These are phyloP conservation scores for Saksenaea vasiformis DNA, from an alignment of 371 early-diverging fungal species.

Conservation along the genomic window DNA sequence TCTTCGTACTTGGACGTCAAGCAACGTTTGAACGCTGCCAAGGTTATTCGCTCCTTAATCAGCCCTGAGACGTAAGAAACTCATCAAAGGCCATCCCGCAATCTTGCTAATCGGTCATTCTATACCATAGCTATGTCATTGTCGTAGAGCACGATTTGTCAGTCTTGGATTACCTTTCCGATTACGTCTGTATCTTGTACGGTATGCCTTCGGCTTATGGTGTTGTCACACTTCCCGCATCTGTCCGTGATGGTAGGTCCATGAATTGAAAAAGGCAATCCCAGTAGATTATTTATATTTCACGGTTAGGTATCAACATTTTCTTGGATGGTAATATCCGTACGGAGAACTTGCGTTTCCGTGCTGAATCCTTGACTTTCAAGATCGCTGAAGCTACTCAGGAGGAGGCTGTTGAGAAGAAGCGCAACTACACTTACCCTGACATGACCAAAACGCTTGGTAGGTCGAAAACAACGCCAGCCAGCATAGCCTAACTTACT, in stretches of 20 bases:
- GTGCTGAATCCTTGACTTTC: conserved; percentile 97
- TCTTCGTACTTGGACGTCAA: conserved; percentile 99
- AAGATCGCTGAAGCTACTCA: conserved; percentile 83
- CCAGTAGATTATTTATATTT: neutral
- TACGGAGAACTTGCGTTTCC: conserved; percentile 99
- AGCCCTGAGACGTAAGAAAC: conserved; percentile 51
- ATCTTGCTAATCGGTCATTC: neutral
- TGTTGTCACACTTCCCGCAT: conserved; percentile 98
- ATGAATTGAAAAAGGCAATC: neutral
- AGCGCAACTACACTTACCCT: conserved; percentile 85
- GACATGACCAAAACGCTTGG: conserved; percentile 83
- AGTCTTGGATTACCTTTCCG: conserved; percentile 98
- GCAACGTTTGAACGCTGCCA: conserved; percentile 98
- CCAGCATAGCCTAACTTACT: too few relatives aligned
- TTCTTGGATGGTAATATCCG: conserved; percentile 99
- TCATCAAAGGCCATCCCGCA: neutral
- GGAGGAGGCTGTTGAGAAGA: conserved; percentile 60
- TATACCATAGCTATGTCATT: conserved; percentile 81
- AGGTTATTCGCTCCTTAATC: conserved; percentile 91
- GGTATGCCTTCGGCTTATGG: conserved; percentile 99
- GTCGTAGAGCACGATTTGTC: conserved; percentile 99
- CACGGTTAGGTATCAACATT: conserved; percentile 83
- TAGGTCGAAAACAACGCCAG: neutral
- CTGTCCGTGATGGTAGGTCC: conserved; percentile 92
- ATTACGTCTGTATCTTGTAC: conserved; percentile 99